Evolutionary conservation across 73 alveolate genomes (phyloP), one percentile per base, ranked within the genome.

Genomic region (Paraurostyla sp.): DNA sequence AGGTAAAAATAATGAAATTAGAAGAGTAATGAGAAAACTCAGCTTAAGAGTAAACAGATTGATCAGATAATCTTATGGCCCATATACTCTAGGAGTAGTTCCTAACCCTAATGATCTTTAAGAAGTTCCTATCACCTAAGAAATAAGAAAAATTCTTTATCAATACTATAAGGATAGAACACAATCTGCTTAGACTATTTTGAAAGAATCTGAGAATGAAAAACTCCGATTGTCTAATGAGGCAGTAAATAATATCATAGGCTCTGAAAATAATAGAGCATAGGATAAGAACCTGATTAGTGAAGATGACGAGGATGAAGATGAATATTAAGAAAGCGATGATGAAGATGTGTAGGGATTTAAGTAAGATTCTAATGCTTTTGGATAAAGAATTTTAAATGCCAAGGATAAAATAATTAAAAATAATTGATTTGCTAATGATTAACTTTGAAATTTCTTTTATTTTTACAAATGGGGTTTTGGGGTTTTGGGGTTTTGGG

Each of bases 1-100:
- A 75, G 96, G 98, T 0, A 91, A 89, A 57, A 93, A 92, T 71
- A 96, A 97, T 60, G 99, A 96, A 81, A 91, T 96, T 51, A 96
- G 99, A 71, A 86, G 93, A 69, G 97, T 94, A 0, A 94, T 96
- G 97, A 41, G 92, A 52, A 96, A 92, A 81, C 87, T 94, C 42
- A 75, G 90, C 33, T 65, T 96, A 59, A 87, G 97, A 87, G 99
- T 96, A 0, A 96, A 94, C 80, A 88, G 99, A 59, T 83, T 96
- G 9, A 65, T 85, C 1, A 87, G 99, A 76, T 23, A 51, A 43
- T 40, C 86, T 23, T 96, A 96, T 73, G 98, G 99, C 11, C 98
- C 99, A 0, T 96, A 96, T 68, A 92, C 92, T 9, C 54, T 96
- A 15, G 94, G 88, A 20, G 65, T 78, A 38, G 93, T 96, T 32